phyloP scores from a whole-genome alignment of 2,329 filamentous ascomycete species.

The Trichoderma sp. region DNA sequence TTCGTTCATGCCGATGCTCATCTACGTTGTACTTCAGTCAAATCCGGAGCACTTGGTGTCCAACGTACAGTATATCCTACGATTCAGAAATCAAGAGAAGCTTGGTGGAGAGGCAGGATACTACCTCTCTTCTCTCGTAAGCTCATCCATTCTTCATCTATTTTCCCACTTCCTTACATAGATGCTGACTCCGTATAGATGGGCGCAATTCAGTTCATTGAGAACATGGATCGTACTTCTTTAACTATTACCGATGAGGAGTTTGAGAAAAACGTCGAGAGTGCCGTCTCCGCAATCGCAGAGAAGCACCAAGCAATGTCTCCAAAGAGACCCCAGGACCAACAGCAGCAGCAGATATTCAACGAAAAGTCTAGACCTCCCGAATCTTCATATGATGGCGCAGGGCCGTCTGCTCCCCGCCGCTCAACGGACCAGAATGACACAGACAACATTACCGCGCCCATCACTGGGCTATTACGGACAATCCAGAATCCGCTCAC shows the following conservation, averaged over 20 bases:
- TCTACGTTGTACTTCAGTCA: constrained; percentile 92
- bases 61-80: constrained; percentile 96
- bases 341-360: constrained; percentile 45
- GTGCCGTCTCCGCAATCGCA: constrained; percentile 91
- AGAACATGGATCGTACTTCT: constrained; percentile 91
- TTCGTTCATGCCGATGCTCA: constrained; percentile 91
- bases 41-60: constrained; percentile 95
- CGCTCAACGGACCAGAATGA: constrained; percentile 61
- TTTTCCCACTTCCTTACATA: too few relatives aligned
- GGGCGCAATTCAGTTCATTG: constrained; percentile 95
- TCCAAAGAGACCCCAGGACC: constrained; percentile 38
- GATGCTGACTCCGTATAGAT: constrained; percentile 54
- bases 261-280: constrained; percentile 95
- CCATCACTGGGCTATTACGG: constrained; percentile 81
- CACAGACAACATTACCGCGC: constrained; percentile 63
- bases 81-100: constrained; percentile 97
- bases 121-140: constrained; percentile 89
- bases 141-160: constrained; percentile 33
- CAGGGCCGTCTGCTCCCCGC: constrained; percentile 47
- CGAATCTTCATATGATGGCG: constrained; percentile 48
- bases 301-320: constrained; percentile 74
- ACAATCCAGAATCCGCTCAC: constrained; percentile 90
- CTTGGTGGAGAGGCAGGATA: constrained; percentile 97
- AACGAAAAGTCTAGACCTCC: constrained; percentile 49
- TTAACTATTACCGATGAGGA: constrained; percentile 93